Evolutionary conservation across 805 yeast species (phyloP), one percentile per base, ranked within the genome.

Genomic region (Pichia cabralensis): DNA sequence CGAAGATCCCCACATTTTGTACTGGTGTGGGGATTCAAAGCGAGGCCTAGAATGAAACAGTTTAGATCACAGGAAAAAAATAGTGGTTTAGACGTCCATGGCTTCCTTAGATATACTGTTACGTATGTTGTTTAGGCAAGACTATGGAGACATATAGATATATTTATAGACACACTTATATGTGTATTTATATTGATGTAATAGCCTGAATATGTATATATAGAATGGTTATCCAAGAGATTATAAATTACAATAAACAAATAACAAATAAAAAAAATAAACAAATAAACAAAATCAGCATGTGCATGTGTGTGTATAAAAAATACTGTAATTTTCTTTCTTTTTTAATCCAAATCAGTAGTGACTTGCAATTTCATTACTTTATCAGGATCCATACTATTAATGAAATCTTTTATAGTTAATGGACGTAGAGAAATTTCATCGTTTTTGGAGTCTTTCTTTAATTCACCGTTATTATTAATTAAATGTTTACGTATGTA

Each of bases 341-440:
- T 26, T 19, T 29, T 8, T 13, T 34, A 42, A 25, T 42, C 45
- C n/a, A 41, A 30, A 26, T 42, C 45, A 4, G 36, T 29, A 7
- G 33, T 21, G 6, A 19, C 14, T 26, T 38, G 35, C 18, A 41
- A 12, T 15, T 38, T 41, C 40, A 40, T 41, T 5, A 42, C 45
- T n/a, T 33, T 39, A 9, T 40, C 35, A 6, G 45, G 45, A 20
- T 42, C 45, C 33, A 47, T 48, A 13, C 58, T 60, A 22, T 59
- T 64, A 28, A 73, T 56, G 44, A 84, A 84, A 50, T 84, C 95
- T 0, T 62, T 49, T 6, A 83, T 69, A 26, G 60, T 58, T 34
- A 84, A 62, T 6, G 92, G 81, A 39, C 92, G 65, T 41, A 83
- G 68, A 19, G 57, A 55, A 18, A 68, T 53, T 22, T 61, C 49